A percentile compares a stretch with the other conserved stretches of the same genome.
Conservation (phyloP, 441 rosid species). For the California macrophylla region DNA sequence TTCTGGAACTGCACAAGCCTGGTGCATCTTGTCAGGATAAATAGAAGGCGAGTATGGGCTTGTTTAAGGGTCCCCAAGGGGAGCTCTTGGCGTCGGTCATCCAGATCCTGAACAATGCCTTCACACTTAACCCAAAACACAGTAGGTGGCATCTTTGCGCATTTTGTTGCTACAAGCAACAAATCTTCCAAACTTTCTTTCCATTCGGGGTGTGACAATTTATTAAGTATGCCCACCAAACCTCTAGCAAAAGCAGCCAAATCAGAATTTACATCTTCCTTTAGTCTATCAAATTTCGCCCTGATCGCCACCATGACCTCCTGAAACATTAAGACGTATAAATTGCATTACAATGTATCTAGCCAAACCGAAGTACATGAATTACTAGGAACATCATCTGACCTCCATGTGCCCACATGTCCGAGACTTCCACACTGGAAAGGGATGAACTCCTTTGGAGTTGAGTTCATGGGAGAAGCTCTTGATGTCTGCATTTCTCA, state of each 20-base stretch:
- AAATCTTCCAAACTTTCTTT: constrained; percentile 70
- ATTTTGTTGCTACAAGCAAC: constrained; percentile 59
- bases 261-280: constrained; percentile 91
- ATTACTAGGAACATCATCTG: neutral
- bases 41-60: constrained; percentile 85
- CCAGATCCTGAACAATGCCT: constrained; percentile 75
- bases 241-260: constrained; percentile 85
- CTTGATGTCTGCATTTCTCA: constrained; percentile 70
- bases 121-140: constrained; percentile 91
- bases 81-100: constrained; percentile 86
- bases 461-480: constrained; percentile 97
- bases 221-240: constrained; percentile 73
- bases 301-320: constrained; percentile 76
- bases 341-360: neutral
- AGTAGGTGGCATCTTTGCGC: constrained; percentile 71
- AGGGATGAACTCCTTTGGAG: constrained; percentile 91
- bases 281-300: constrained; percentile 70
- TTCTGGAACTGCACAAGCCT: constrained; percentile 95
- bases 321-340: constrained; percentile 25
- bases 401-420: constrained; percentile 93
- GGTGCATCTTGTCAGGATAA: constrained; percentile 86
- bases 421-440: constrained; percentile 80
- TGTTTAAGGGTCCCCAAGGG: constrained; percentile 87
- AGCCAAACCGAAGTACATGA: neutral
- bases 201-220: constrained; percentile 58